phyloP scores from a whole-genome alignment of 352 stramenopile species.

The Pythium guiyangense region DNA sequence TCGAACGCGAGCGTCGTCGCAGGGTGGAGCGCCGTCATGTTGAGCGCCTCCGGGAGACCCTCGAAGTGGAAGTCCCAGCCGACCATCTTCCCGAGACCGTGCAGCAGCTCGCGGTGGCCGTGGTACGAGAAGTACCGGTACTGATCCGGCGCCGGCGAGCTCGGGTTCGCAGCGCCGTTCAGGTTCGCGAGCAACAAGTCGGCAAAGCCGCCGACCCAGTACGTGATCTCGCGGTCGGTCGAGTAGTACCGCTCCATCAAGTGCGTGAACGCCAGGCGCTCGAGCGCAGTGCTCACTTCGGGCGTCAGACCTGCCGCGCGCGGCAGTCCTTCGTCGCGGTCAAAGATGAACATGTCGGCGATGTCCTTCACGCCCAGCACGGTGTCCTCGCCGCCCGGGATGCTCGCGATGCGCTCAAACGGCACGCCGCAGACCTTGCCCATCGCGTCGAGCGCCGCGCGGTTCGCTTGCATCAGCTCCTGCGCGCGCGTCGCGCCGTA shows the following conservation, averaged over 20 bases:
- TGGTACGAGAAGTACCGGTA: constrained; percentile 85
- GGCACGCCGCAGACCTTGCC: constrained; percentile 55
- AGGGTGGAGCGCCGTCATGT: constrained; percentile 59
- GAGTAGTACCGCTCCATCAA: too few species aligned
- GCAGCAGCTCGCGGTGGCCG: constrained; percentile 73
- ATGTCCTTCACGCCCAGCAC: too few species aligned
- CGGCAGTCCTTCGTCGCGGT: too few species aligned
- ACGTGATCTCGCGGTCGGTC: too few species aligned
- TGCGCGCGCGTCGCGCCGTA: constrained; percentile 54
- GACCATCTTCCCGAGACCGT: constrained; percentile 74
- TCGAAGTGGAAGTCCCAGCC: constrained; percentile 76
- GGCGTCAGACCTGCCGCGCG: too few species aligned
- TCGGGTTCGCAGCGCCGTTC: too few species aligned
- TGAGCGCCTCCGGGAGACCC: constrained; percentile 55
- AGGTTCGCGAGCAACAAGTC: too few species aligned
- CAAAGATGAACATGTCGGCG: too few species aligned
- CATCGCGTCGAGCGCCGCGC: constrained; percentile 47
- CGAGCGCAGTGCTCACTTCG: too few species aligned
- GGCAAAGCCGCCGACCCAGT: too few species aligned
- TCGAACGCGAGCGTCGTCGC: constrained; percentile 84
- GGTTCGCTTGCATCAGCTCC: constrained; percentile 56
- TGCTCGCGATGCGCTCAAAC: constrained; percentile 46
- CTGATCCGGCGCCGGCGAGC: constrained; percentile 32
- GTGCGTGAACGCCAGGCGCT: too few species aligned
- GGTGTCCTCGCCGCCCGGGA: constrained; percentile 61